These are phyloP conservation scores for Pyrenula massariospora DNA, from an alignment of 495 filamentous ascomycete species.

Conservation along the genomic window DNA sequence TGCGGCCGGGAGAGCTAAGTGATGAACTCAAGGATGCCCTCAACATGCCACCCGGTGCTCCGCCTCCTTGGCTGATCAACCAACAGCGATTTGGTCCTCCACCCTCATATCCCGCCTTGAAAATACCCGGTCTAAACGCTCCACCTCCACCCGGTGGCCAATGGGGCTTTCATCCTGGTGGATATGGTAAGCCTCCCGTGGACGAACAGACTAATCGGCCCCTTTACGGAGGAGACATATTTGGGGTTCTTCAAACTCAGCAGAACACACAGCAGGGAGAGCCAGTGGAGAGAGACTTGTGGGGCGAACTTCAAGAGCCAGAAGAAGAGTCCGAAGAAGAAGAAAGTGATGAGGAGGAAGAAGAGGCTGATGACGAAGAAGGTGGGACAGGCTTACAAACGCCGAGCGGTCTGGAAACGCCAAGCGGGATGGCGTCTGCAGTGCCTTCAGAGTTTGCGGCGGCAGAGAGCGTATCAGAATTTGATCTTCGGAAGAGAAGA, in stretches of 20 bases:
- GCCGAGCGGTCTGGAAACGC: conserved; percentile 68
- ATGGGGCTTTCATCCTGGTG: conserved; percentile 93
- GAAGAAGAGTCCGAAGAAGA: conserved; percentile 67
- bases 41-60: conserved; percentile 86
- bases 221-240: conserved; percentile 86
- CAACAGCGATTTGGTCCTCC: conserved; percentile 89
- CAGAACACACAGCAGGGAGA: conserved; percentile 54
- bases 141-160: conserved; percentile 83
- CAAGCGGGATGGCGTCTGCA: conserved; percentile 65
- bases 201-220: conserved; percentile 77
- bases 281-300: conserved; percentile 76
- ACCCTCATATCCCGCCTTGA: conserved; percentile 82
- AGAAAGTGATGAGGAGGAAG: conserved; percentile 56
- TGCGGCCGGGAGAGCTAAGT: conserved; percentile 81
- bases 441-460: conserved; percentile 67
- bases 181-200: conserved; percentile 90
- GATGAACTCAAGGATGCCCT: conserved; percentile 86
- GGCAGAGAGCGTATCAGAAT: conserved; percentile 66
- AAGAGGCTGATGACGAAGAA: conserved; percentile 60
- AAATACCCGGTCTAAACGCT: conserved; percentile 91
- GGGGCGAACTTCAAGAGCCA: conserved; percentile 85
- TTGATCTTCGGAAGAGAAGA: conserved; percentile 80
- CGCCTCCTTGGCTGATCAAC: conserved; percentile 94
- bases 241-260: conserved; percentile 65
- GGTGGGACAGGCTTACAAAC: conserved; percentile 57